phyloP scores from a whole-genome alignment of 129 eudicot genomes.

The Arctium minus region DNA sequence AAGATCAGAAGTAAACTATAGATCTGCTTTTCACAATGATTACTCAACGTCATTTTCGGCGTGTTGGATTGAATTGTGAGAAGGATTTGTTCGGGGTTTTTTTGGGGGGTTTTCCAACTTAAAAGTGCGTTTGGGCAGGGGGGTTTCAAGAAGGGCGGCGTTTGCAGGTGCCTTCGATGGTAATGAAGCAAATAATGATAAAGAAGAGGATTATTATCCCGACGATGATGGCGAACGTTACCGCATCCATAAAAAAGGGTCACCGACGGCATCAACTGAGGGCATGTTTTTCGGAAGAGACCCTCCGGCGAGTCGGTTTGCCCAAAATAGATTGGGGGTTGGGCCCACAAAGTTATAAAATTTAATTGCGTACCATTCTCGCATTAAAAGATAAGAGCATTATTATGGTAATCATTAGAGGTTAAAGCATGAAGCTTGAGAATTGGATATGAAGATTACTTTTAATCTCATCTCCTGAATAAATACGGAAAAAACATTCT shows the following conservation, averaged over 20 bases:
- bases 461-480: too few relatives aligned
- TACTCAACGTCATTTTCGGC: constrained; percentile 24
- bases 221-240: constrained; percentile 78
- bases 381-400: too few relatives aligned
- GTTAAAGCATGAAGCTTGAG: too few relatives aligned
- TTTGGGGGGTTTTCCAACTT: background rate
- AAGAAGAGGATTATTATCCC: constrained; percentile 73
- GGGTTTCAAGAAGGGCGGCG: constrained; percentile 34
- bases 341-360: background rate
- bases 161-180: constrained; percentile 90
- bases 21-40: background rate
- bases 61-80: background rate
- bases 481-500: too few relatives aligned
- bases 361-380: too few relatives aligned
- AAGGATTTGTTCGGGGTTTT: background rate
- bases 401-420: too few relatives aligned
- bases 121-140: constrained; percentile 16
- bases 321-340: background rate
- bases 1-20: constrained; percentile 7
- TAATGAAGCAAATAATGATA: constrained; percentile 60
- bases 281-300: constrained; percentile 5
- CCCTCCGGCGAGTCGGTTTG: constrained; percentile 1
- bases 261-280: background rate
- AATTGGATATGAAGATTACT: too few relatives aligned
- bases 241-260: constrained; percentile 51